A percentile compares a stretch with the other conserved stretches of the same genome.
Evolutionary conservation across 208 protist genomes (phyloP).

Genomic region (Porcisia hertigi): DNA sequence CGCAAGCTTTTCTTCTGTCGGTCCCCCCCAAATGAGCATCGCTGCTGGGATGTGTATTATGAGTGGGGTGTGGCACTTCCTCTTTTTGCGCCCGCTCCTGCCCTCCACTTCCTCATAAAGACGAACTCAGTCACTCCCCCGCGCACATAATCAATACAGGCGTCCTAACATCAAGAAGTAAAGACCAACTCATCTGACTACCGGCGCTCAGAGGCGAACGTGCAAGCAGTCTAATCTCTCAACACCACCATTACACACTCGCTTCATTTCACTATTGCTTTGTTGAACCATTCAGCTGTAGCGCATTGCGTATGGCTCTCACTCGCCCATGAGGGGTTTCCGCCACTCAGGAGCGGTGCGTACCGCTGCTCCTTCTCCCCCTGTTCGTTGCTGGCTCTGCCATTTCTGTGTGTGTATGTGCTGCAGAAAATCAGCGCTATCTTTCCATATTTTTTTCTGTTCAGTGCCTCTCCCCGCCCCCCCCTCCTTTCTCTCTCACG

Average conservation of each 20-base stretch:
- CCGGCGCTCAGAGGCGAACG: background rate
- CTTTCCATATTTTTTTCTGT: background rate
- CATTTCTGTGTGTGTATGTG: background rate
- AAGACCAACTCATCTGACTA: background rate
- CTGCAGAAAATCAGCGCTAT: background rate
- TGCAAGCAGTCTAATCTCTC: background rate
- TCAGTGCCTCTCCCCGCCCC: background rate
- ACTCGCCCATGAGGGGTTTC: no score
- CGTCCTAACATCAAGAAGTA: background rate
- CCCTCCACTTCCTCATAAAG: background rate
- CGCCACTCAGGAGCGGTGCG: no score
- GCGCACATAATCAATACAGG: background rate
- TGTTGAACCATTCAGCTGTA: background rate
- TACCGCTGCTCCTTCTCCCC: background rate
- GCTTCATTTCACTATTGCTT: background rate
- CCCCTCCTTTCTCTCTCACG: background rate
- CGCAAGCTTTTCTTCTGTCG: no score
- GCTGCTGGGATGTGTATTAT: no score
- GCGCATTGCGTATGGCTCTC: background rate
- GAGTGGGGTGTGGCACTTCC: no score
- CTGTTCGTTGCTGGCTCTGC: background rate
- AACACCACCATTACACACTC: background rate
- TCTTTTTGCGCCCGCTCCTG: background rate
- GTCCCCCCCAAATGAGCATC: no score
- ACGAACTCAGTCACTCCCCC: background rate